Base-by-base conservation (phyloP, 1,284 basidiomycete genomes). In the Moesziomyces sp. region DNA sequence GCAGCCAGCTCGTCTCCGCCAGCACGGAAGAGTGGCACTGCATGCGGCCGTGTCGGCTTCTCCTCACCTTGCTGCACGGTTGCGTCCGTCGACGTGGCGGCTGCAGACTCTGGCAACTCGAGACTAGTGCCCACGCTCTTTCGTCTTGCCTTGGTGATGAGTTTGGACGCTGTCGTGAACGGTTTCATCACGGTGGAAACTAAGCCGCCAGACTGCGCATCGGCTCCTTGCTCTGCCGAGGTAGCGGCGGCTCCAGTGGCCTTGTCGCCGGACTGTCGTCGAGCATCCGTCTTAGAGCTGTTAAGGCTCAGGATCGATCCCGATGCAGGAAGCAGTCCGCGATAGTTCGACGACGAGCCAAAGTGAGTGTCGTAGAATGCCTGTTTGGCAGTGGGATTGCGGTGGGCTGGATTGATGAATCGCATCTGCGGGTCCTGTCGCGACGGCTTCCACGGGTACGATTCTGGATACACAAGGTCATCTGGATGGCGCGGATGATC, bases 301-400 rank as follows among this genome's bases (percentile, higher is more conserved):
- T n/a, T 58, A 0, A 52, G 24, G 23, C 28, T 50, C n/a, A 65
- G 19, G 0, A 62, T 16, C 5, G 63, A 63, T 11, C 58, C 58
- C 13, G 65, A 61, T 9, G 65, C 51, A 26, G 64, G 70, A 0
- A 73, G 50, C 10, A 62, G 28, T 7, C 64, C 59, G 11, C 59
- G 63, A n/a, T 73, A 73, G 38, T 67, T 67, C 53, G 70, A 73
- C 8, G 64, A 69, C 3, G 66, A 65, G 21, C 72, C 77, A 26
- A 79, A 77, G 43, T 79, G 77, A 0, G 77, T 72, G 48, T 79
- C 77, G 45, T 79, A 79, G 55, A 79, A 76, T 3, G 76, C 77
- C 46, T 79, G 77, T 45, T 72, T 77, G n/a, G 71, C 71, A 10
- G 77, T 77, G 0, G 77, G 72, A 34, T 77, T 77, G 23, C 77